phyloP scores from a whole-genome alignment of 2,329 filamentous ascomycete genomes.

The Whalleya microplaca region DNA sequence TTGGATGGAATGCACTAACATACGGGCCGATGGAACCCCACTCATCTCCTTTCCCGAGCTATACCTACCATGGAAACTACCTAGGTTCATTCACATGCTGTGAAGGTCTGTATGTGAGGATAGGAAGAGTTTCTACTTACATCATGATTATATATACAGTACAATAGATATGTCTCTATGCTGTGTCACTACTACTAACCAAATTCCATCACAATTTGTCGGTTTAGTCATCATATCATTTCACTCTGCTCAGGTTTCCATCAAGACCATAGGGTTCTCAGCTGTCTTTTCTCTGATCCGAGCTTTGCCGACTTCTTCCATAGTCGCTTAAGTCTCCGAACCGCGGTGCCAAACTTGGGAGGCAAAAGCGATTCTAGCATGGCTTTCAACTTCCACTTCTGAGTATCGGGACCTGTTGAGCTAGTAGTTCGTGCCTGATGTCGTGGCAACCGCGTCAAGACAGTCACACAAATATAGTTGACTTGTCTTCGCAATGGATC shows the following conservation, averaged over 20 bases:
- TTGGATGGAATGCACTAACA: not conserved
- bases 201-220: not conserved
- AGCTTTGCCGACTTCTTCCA: constrained; percentile 12
- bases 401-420: not conserved
- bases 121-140: not conserved
- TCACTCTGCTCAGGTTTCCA: not conserved
- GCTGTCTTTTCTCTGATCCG: constrained; percentile 14
- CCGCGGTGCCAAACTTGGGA: not conserved
- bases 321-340: not conserved
- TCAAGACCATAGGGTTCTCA: no score
- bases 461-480: not conserved
- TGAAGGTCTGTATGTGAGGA: no score
- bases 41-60: no score
- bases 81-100: not conserved
- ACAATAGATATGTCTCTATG: not conserved
- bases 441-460: not conserved
- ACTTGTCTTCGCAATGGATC: constrained; percentile 6
- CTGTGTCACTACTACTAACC: not conserved
- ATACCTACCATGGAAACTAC: not conserved
- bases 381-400: not conserved
- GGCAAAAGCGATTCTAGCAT: not conserved
- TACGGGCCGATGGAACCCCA: no score
- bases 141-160: not conserved
- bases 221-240: not conserved
- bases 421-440: not conserved